Percentiles rank a stretch among this genome's conserved stretches.
Conservation (phyloP, 2,329 filamentous ascomycete species). For the Phialophora verrucosa region DNA sequence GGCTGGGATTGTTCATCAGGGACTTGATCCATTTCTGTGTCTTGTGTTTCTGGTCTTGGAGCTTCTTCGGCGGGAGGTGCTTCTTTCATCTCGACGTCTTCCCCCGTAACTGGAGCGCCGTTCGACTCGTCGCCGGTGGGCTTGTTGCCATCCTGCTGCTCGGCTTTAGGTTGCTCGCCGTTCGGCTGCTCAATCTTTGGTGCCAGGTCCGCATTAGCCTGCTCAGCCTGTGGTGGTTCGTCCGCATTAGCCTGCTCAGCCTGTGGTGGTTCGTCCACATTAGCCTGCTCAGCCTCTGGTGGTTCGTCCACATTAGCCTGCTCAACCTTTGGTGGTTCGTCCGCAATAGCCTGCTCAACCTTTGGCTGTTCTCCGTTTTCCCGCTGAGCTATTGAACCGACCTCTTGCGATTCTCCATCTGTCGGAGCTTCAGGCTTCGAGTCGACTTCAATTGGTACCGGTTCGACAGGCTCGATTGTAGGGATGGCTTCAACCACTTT, state of each 20-base stretch:
- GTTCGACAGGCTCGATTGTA: neutral
- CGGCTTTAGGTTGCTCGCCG: slow-evolving; percentile 9
- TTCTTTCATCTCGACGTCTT: slow-evolving; percentile 56
- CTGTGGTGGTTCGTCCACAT: slow-evolving; percentile 39
- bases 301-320: slow-evolving; percentile 20
- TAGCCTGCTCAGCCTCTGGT: slow-evolving; percentile 49
- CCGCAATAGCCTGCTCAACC: slow-evolving; percentile 51
- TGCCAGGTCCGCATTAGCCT: slow-evolving; percentile 46
- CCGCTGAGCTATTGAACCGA: slow-evolving; percentile 7
- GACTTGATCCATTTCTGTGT: slow-evolving; percentile 9
- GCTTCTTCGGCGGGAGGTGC: slow-evolving; percentile 42
- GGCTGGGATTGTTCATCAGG: slow-evolving; percentile 16
- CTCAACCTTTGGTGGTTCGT: slow-evolving; percentile 35
- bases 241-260: slow-evolving; percentile 51
- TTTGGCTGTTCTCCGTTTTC: slow-evolving; percentile 21
- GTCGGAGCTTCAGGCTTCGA: neutral
- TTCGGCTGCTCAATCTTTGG: slow-evolving; percentile 28
- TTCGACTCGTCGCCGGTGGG: slow-evolving; percentile 44
- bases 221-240: slow-evolving; percentile 43
- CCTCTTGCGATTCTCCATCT: slow-evolving; percentile 15
- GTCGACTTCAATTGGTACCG: slow-evolving; percentile 9
- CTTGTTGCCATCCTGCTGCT: slow-evolving; percentile 14
- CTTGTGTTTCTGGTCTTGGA: slow-evolving; percentile 26
- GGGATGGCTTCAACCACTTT: slow-evolving; percentile 30
- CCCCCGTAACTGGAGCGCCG: slow-evolving; percentile 40